Percentiles rank a stretch among this genome's conserved stretches.
These are phyloP conservation scores for Penicillium mononematosum DNA, from an alignment of 495 filamentous ascomycete species.

Conservation along the genomic window DNA sequence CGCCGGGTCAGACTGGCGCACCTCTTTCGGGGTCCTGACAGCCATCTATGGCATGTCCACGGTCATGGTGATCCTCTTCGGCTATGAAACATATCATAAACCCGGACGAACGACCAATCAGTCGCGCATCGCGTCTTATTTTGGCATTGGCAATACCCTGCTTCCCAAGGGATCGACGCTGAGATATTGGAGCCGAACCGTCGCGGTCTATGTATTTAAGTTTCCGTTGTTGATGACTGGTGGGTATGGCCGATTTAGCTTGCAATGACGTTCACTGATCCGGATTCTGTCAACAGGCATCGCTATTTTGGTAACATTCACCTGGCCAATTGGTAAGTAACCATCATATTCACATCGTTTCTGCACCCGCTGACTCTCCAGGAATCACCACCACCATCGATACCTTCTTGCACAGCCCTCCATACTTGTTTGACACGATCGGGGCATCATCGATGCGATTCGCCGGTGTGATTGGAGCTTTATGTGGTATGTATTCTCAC, in stretches of 20 bases:
- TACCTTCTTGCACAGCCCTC: constrained; percentile 36
- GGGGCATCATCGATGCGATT: constrained; percentile 41
- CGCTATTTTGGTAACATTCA: constrained; percentile 37
- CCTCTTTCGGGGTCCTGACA: constrained; percentile 46
- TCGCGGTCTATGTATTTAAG: constrained; percentile 38
- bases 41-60: constrained; percentile 47
- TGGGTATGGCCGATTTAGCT: neutral
- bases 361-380: constrained; percentile 2
- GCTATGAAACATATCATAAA: constrained; percentile 50
- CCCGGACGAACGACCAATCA: constrained; percentile 14
- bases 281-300: constrained; percentile 13
- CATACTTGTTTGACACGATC: constrained; percentile 39
- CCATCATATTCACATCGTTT: neutral
- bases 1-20: constrained; percentile 39
- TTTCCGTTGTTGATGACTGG: constrained; percentile 35
- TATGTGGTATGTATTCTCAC: constrained; percentile 27
- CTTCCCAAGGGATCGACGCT: constrained; percentile 28
- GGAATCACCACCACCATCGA: constrained; percentile 43
- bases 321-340: constrained; percentile 40
- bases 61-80: constrained; percentile 42
- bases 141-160: constrained; percentile 48
- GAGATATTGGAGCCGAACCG: constrained; percentile 20
- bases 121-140: constrained; percentile 40
- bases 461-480: constrained; percentile 37
- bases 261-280: neutral